phyloP scores from a whole-genome alignment of 495 filamentous ascomycete species.

The Talaromyces liani region DNA sequence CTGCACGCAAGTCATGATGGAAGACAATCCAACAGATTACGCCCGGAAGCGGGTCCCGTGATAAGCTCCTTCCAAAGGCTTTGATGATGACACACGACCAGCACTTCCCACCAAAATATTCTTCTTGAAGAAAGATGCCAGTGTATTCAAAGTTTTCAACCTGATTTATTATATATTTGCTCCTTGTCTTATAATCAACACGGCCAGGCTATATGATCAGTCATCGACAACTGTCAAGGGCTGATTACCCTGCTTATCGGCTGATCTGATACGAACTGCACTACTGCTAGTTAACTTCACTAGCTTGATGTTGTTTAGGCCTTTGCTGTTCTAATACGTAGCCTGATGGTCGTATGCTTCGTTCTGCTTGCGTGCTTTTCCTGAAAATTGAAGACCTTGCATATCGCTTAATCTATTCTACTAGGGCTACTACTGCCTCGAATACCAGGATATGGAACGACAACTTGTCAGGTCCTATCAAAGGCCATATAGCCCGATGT shows the following conservation, averaged over 20 bases:
- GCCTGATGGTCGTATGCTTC: background rate
- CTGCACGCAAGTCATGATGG: background rate
- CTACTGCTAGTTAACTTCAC: background rate
- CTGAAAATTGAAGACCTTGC: background rate
- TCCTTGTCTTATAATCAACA: too few relatives aligned
- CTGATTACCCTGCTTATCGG: background rate
- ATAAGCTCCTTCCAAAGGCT: background rate
- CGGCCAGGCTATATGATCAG: background rate
- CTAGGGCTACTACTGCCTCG: too few relatives aligned
- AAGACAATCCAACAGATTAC: background rate
- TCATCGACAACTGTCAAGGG: background rate
- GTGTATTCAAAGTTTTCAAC: too few relatives aligned
- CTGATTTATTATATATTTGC: too few relatives aligned
- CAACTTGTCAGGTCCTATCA: background rate
- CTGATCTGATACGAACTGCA: background rate
- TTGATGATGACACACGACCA: background rate
- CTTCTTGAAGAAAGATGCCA: background rate
- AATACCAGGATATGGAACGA: background rate
- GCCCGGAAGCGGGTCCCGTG: slow-evolving; percentile 6
- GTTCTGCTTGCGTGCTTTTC: background rate
- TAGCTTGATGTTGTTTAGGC: background rate
- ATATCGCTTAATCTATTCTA: background rate
- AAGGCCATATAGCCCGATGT: background rate
- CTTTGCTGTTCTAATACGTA: background rate
- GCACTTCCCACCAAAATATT: background rate